Base-by-base conservation (phyloP, 2,329 filamentous ascomycete genomes). In the Domatiomyces catenatus region DNA sequence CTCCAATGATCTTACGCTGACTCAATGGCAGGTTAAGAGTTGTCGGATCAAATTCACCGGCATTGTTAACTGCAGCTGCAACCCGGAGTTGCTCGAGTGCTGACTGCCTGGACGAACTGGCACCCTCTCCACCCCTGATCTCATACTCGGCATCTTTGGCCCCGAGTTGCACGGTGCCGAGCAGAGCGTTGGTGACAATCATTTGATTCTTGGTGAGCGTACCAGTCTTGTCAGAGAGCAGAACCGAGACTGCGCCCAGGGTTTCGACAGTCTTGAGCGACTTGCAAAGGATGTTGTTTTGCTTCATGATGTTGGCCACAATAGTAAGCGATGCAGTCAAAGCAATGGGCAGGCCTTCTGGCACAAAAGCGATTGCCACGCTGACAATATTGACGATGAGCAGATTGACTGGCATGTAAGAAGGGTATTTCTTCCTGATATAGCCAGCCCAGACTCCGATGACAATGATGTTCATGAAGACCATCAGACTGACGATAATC, bases 181-280 rank as follows among this genome's bases (percentile, higher is more conserved):
- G 71, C 18, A 77, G 73, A 56, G 77, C 83, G 56, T 86, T 79
- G 0, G 82, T 84, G 0, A 86, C 82, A 1, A 76, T 72, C 83
- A 87, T 86, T 55, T 80, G 77, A 52, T 85, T 85, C 76, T 57
- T 63, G 64, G 75, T 70, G 69, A 69, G 52, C 0, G 61, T 64
- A 7, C 84, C 84, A 0, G 83, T 87, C 69, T 87, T 87, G 63
- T 87, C 84, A 0, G 81, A 85, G 62, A 83, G 86, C 42, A 88
- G 80, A 6, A 85, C 76, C 0, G 80, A 83, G 1, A 86, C 83
- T 0, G 80, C 74, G 0, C 84, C 84, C 0, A 87, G 72, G 0
- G 83, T 87, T 65, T 87, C 84, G 0, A 86, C 83, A 0, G 84
- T 87, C 66, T 85, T 85, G 46, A 89, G 71, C 0, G 81, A 85